A percentile compares a stretch with the other conserved stretches of the same genome.
These are phyloP conservation scores for Fusarium torreyae DNA, from an alignment of 2,329 filamentous ascomycete genomes.

Conservation along the genomic window DNA sequence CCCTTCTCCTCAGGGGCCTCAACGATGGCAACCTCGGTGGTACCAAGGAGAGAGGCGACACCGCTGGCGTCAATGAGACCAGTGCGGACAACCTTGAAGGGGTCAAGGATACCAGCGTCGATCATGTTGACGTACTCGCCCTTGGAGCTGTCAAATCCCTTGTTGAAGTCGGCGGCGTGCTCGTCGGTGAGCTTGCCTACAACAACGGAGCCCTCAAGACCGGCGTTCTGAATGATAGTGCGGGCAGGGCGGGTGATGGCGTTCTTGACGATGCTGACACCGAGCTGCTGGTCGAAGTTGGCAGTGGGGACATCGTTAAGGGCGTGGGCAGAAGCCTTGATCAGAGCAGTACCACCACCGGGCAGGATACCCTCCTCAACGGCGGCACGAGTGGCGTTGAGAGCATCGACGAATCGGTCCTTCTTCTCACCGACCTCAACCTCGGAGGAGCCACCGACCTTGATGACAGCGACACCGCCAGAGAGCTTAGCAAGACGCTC, in stretches of 20 bases:
- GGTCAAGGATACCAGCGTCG: constrained; percentile 94
- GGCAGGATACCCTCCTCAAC: constrained; percentile 99
- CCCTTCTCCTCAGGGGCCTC: constrained; percentile 96
- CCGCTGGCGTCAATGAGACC: constrained; percentile 94
- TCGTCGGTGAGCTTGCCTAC: constrained; percentile 99
- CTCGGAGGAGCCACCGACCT: constrained; percentile 97
- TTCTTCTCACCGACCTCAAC: constrained; percentile 99
- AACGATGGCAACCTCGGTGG: constrained; percentile 97
- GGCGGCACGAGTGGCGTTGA: constrained; percentile 97
- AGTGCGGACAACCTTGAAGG: constrained; percentile 99
- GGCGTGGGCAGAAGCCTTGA: constrained; percentile 95
- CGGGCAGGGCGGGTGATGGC: constrained; percentile 96
- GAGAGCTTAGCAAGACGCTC: constrained; percentile 99
- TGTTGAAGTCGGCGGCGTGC: constrained; percentile 94
- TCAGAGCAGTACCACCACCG: constrained; percentile 96
- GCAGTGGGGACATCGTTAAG: constrained; percentile 84
- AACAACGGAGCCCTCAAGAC: constrained; percentile 93
- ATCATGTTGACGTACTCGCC: constrained; percentile 99
- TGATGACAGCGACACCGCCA: constrained; percentile 98
- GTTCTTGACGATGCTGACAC: constrained; percentile 97
- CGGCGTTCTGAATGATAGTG: constrained; percentile 98
- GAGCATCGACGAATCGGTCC: constrained; percentile 97
- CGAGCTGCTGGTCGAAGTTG: constrained; percentile 99
- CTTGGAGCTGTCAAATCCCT: constrained; percentile 95
- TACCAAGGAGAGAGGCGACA: constrained; percentile 96